Evolutionary conservation across 2,329 filamentous ascomycete species (phyloP), one percentile per base, ranked within the genome.

Genomic region (Fusarium sp.): DNA sequence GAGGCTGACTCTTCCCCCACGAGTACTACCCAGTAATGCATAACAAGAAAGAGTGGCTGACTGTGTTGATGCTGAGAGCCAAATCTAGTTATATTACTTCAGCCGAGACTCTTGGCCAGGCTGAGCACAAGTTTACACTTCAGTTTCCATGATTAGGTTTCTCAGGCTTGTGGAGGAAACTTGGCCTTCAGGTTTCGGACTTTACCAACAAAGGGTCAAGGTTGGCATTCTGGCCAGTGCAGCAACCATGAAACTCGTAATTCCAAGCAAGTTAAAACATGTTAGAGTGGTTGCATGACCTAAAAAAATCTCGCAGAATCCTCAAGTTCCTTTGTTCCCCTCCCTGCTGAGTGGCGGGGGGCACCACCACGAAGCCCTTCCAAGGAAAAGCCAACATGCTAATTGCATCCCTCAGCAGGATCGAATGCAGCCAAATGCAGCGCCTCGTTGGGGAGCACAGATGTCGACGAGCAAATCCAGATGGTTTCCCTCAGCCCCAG

Each of bases 401-500:
- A 59, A 65, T 58, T 58, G 43, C 57, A 68, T 71, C 71, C 70
- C 50, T 65, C 22, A 50, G 56, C 50, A 50, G 64, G 63, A 48
- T 54, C 50, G 43, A 56, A 56, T 69, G 66, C 67, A 65, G 64
- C 58, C 33, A 33, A 29, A 27, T 58, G 64, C 35, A 65, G 57
- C 63, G 39, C 68, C 65, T 68, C 68, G 10, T 20, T 31, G 48
- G 48, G 20, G 43, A 48, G 56, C 66, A 71, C 64, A 50, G 48
- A 64, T 72, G 68, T 60, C 62, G 16, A 50, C 16, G 43, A 65
- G 52, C 65, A 65, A 64, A 62, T 29, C 24, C 22, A 45, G 9
- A 4, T 24, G 22, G 45, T 50, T 27, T 37, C 50, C 24, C 60
- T 75, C 71, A 76, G 76, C 76, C 76, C 74, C 74, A 31, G 54